Evolutionary conservation across 768 basidiomycete species (phyloP), one percentile per base, ranked within the genome.

Genomic region (Boletus edulis): DNA sequence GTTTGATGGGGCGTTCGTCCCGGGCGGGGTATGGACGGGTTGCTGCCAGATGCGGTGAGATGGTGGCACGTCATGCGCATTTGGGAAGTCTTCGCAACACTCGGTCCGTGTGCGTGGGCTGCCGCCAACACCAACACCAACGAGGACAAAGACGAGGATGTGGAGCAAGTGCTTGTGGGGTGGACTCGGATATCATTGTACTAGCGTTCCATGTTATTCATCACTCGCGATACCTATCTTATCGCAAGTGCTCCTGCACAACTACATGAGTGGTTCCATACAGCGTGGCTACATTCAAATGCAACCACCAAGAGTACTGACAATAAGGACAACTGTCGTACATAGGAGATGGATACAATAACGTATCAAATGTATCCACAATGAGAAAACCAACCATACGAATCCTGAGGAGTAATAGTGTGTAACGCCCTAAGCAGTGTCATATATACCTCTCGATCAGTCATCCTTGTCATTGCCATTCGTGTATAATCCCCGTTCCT

Each of bases 1-100:
- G 1, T 98, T 94, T 62, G 86, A 90, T 39, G 91, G 91, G n/a
- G 81, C 81, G 12, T 98, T 89, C 72, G 75, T 91, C 58, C 75
- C 85, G 38, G 61, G 66, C 40, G 73, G 79, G 79, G 78, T 27
- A 64, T 76, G 2, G 73, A 76, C 20, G 75, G 73, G 4, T 59
- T 35, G 31, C 58, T 80, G 4, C 63, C 66, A 49, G 75, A 70
- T 6, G 59, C 59, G 5, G 71, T 70, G 49, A 67, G 73, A 27
- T 46, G 49, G 41, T 73, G 75, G 60, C 80, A 85, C 51, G 65
- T 75, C 14, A 56, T 62, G 13, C 61, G 78, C 15, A 71, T 86
- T 24, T 75, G 80, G 71, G 75, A 80, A 44, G 81, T 98, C n/a
- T 63, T 97, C 8, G 61, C 75, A 1, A 77, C 72, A 10, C 81